Percentiles rank a stretch among this genome's conserved stretches.
phyloP scores from a whole-genome alignment of 2,329 filamentous ascomycete species.

The Fusarium dlaminii region DNA sequence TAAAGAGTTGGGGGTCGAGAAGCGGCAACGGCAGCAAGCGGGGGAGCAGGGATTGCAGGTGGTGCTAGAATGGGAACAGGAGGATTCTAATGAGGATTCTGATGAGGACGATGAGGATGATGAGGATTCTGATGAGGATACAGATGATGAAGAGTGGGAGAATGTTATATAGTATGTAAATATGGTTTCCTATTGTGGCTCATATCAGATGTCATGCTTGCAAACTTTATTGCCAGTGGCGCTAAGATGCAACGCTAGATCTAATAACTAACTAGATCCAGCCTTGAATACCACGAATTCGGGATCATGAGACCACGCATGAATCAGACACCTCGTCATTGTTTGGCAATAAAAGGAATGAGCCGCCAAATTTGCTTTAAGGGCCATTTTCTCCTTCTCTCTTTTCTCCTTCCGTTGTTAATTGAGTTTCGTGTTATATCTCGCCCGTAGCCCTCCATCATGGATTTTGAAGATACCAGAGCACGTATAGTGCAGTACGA shows the following conservation, averaged over 20 bases:
- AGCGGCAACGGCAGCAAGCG: no score
- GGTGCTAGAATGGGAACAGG: no score
- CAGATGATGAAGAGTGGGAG: no score
- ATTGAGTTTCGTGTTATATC: neutral
- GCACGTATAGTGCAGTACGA: neutral
- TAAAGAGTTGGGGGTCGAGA: neutral
- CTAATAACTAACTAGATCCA: neutral
- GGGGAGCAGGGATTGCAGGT: no score
- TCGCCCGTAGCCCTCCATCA: neutral
- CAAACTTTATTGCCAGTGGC: conserved; percentile 12
- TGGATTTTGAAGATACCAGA: neutral
- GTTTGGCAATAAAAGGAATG: neutral
- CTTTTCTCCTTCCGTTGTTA: neutral
- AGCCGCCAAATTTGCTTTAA: rapidly evolving
- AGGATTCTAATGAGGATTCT: no score
- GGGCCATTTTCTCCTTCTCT: rapidly evolving
- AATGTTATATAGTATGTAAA: no score
- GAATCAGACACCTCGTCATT: neutral
- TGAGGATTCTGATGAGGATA: no score
- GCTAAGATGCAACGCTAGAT: neutral
- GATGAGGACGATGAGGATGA: no score
- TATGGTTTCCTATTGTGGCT: no score
- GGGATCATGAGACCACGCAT: neutral
- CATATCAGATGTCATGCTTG: neutral
- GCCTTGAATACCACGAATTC: neutral